Percentiles rank a stretch among this genome's conserved stretches.
Conservation (phyloP, 2,329 filamentous ascomycete genomes). For the Neopestalotiopsis rosae region DNA sequence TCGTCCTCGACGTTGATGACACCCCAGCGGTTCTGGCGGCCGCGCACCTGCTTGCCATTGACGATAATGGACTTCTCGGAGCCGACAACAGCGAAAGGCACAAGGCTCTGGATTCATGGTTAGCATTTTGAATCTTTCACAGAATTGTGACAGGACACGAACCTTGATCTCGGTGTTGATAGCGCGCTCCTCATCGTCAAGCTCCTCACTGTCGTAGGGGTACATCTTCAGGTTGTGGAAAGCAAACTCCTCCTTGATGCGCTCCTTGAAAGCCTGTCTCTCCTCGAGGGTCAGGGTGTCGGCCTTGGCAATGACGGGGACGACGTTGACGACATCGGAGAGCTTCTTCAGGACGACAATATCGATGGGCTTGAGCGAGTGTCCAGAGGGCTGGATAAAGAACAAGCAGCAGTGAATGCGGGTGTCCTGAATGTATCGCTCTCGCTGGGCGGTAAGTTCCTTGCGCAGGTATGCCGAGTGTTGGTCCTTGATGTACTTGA, state of each 20-base stretch:
- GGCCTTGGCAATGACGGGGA: constrained; percentile 98
- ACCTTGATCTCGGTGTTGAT: constrained; percentile 98
- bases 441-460: constrained; percentile 98
- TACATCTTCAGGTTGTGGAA: constrained; percentile 99
- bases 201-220: constrained; percentile 98
- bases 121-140: neutral
- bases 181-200: constrained; percentile 93
- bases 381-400: constrained; percentile 98
- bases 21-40: constrained; percentile 98
- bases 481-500: constrained; percentile 99
- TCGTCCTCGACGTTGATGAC: constrained; percentile 99
- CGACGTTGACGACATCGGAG: constrained; percentile 98
- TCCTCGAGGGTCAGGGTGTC: constrained; percentile 96
- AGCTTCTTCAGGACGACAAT: constrained; percentile 99
- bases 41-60: constrained; percentile 95
- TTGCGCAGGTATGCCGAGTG: constrained; percentile 99
- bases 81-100: constrained; percentile 96
- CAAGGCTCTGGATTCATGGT: constrained; percentile 69
- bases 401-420: constrained; percentile 99
- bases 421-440: constrained; percentile 99
- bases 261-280: constrained; percentile 95
- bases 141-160: constrained; percentile 31
- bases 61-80: constrained; percentile 98
- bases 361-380: constrained; percentile 98
- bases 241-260: constrained; percentile 98